A percentile compares a stretch with the other conserved stretches of the same genome.
These are phyloP conservation scores for Talaromyces sp. DNA, from an alignment of 2,329 filamentous ascomycete genomes.

Conservation along the genomic window DNA sequence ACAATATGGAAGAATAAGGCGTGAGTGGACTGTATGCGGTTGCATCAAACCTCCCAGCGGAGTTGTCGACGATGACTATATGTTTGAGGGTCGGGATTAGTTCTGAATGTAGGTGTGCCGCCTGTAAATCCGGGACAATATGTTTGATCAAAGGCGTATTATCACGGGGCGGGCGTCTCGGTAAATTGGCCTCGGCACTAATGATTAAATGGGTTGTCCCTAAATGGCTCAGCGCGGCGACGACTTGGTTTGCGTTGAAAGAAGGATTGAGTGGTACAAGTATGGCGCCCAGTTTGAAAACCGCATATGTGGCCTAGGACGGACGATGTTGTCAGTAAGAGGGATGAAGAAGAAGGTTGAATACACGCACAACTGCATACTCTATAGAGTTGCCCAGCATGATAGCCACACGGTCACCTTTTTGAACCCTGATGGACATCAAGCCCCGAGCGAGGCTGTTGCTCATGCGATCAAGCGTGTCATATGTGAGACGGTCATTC, in stretches of 20 bases:
- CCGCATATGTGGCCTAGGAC: slow-evolving; percentile 63
- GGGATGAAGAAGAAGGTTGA: background rate
- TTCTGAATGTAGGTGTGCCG: slow-evolving; percentile 46
- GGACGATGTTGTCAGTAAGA: background rate
- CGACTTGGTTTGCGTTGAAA: slow-evolving; percentile 75
- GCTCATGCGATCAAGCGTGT: slow-evolving; percentile 67
- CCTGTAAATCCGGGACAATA: slow-evolving; percentile 44
- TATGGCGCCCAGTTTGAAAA: slow-evolving; percentile 92
- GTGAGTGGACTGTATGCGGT: slow-evolving; percentile 39
- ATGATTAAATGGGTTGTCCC: slow-evolving; percentile 70
- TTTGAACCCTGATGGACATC: slow-evolving; percentile 63
- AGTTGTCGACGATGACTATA: slow-evolving; percentile 77
- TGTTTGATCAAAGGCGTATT: slow-evolving; percentile 55
- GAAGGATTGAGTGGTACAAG: slow-evolving; percentile 84
- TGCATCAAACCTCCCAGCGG: slow-evolving; percentile 48
- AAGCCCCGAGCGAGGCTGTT: slow-evolving; percentile 71
- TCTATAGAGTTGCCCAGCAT: slow-evolving; percentile 81
- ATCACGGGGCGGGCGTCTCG: slow-evolving; percentile 56
- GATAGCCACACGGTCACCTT: slow-evolving; percentile 79
- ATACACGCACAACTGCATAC: slow-evolving; percentile 61
- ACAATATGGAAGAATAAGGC: slow-evolving; percentile 43
- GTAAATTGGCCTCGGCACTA: slow-evolving; percentile 79
- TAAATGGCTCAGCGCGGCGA: slow-evolving; percentile 72
- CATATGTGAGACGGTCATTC: slow-evolving; percentile 63
- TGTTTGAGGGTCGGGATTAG: slow-evolving; percentile 63